A percentile compares a stretch with the other conserved stretches of the same genome.
These are phyloP conservation scores for Claviceps arundinis DNA, from an alignment of 2,329 filamentous ascomycete species.

Conservation along the genomic window DNA sequence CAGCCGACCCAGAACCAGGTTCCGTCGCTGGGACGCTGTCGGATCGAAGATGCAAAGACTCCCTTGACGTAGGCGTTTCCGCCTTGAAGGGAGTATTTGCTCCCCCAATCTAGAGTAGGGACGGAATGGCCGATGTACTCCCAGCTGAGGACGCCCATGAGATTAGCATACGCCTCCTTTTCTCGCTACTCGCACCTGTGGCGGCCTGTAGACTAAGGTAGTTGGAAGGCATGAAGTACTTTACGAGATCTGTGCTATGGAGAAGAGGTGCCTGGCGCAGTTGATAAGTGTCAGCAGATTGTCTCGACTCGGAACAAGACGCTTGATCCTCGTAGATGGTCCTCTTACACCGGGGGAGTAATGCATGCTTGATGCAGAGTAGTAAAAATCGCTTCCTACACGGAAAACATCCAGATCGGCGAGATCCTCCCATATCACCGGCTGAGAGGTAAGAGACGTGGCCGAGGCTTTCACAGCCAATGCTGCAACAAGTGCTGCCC, in stretches of 20 bases:
- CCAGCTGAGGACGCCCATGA: background rate
- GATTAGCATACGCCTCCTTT: background rate
- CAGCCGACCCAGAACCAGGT: background rate
- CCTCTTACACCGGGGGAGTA: background rate
- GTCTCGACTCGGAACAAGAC: background rate
- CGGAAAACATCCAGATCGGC: background rate
- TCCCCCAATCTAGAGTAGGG: background rate
- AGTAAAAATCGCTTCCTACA: background rate
- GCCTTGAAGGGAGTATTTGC: background rate
- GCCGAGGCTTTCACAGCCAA: background rate
- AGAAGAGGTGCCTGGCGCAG: background rate
- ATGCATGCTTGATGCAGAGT: constrained; percentile 1
- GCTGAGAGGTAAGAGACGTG: background rate
- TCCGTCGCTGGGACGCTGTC: background rate
- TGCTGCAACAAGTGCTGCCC: background rate
- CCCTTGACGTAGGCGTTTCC: background rate
- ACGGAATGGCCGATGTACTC: background rate
- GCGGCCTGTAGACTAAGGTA: too few relatives aligned
- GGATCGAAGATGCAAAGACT: background rate
- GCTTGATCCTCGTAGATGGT: background rate
- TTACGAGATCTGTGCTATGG: background rate
- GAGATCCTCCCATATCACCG: background rate
- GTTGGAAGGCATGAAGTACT: background rate
- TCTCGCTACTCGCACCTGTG: background rate
- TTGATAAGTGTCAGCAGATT: background rate